Evolutionary conservation across 257 asterid species (phyloP), one percentile per base, ranked within the genome.

Genomic region (Thymus mandschuricus): DNA sequence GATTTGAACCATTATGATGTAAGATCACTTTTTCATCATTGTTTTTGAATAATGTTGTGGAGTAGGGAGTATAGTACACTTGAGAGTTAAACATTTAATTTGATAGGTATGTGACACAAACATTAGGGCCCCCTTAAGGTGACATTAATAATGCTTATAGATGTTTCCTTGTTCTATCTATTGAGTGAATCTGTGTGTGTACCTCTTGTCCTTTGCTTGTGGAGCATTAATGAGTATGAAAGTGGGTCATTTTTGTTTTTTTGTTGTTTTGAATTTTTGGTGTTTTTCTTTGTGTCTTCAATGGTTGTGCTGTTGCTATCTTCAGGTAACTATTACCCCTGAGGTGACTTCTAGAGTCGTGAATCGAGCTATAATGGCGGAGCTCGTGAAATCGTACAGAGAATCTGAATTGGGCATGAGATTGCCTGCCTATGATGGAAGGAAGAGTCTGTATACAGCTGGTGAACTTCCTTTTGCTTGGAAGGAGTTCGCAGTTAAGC

Each of bases 1-100:
- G 99, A 95, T 77, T 82, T 95, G 77, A 90, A 84, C 78, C 98
- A 95, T 65, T 95, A 95, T 85, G 98, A 95, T 88, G 99, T 95
- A 86, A 89, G 96, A 63, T 73, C 12, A 9, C 40, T 40, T 74
- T 51, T 76, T 61, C 72, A 52, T 65, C 52, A 41, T 15, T 46
- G 10, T 64, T 48, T 69, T 43, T 67, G 34, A 57, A 58, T 64
- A 33, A 76, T 62, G 41, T 48, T 60, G 64, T 68, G 40, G 29
- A 57, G 64, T 59, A 65, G 72, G 75, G 61, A 38, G 41, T 67
- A 21, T 21, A 70, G 11, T 52, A 52, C 58, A 62, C 67, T 71
- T 52, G 66, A 70, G 67, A 48, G 64, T 10, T 70, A 34, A 21
- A 55, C 72, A 60, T 63, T 76, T 69, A 41, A 70, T 65, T 45